phyloP scores from a whole-genome alignment of 306 rosid species.

The Astragalus membranaceus region DNA sequence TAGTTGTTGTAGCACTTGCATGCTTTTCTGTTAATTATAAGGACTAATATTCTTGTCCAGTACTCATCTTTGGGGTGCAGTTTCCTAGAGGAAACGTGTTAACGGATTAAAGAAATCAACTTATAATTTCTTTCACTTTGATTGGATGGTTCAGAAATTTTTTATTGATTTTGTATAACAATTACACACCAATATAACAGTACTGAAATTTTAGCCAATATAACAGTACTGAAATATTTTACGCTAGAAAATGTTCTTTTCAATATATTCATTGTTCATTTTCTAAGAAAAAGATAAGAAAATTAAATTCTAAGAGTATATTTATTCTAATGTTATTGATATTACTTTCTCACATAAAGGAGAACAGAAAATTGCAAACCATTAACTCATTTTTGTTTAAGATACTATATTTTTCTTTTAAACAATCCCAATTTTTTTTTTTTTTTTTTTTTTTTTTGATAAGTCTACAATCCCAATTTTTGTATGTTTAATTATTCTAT shows the following conservation, averaged over 20 bases:
- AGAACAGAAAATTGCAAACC: not conserved
- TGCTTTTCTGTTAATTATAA: constrained; percentile 17
- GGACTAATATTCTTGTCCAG: not conserved
- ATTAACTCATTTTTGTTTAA: not conserved
- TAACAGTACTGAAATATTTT: not conserved
- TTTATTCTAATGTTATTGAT: not conserved
- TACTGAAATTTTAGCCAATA: not conserved
- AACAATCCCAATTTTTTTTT: not conserved
- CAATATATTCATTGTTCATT: not conserved
- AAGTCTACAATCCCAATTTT: too few relatives aligned
- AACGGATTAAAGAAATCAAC: not conserved
- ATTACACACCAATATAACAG: not conserved
- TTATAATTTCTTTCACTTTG: constrained; percentile 2
- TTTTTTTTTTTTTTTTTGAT: too few relatives aligned
- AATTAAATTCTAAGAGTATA: not conserved
- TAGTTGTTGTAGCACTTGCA: not conserved
- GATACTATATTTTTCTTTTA: not conserved
- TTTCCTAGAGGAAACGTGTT: not conserved
- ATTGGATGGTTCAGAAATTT: not conserved
- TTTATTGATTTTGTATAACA: not conserved
- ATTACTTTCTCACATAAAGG: not conserved
- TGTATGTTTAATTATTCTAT: too few relatives aligned
- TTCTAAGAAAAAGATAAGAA: not conserved
- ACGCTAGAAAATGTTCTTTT: not conserved
- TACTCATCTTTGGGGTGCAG: not conserved